These are phyloP conservation scores for Hydrangea macrophylla DNA, from an alignment of 148 eudicot genomes.

Conservation along the genomic window DNA sequence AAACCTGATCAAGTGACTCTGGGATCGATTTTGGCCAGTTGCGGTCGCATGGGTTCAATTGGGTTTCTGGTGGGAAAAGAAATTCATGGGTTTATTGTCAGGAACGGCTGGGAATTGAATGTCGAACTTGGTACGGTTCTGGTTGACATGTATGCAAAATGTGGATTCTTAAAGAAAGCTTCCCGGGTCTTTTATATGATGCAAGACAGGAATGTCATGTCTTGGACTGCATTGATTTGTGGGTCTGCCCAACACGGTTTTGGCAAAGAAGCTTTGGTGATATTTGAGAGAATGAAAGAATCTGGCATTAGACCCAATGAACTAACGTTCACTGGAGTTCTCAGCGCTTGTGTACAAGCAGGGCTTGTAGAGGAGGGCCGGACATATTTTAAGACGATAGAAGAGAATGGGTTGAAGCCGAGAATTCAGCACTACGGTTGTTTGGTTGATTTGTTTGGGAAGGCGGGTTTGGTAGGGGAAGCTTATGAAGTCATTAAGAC, in stretches of 20 bases:
- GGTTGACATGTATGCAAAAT: constrained; percentile 45
- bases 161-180: constrained; percentile 36
- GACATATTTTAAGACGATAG: constrained; percentile 31
- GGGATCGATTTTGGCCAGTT: constrained; percentile 27
- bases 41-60: constrained; percentile 28
- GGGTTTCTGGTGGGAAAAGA: constrained; percentile 35
- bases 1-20: constrained; percentile 39
- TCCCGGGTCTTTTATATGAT: constrained; percentile 27
- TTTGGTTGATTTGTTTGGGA: constrained; percentile 46
- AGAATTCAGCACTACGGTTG: constrained; percentile 50
- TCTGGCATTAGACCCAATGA: constrained; percentile 33
- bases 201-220: constrained; percentile 29
- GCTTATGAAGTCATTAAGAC: constrained; percentile 34
- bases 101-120: constrained; percentile 34
- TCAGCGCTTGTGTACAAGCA: constrained; percentile 43
- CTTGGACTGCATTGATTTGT: constrained; percentile 46
- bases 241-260: constrained; percentile 39
- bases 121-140: constrained; percentile 37
- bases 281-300: constrained; percentile 35
- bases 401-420: constrained; percentile 26
- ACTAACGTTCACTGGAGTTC: constrained; percentile 42
- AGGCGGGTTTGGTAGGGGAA: constrained; percentile 36
- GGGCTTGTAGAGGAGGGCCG: constrained; percentile 47
- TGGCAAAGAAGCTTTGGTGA: constrained; percentile 27
- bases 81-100: constrained; percentile 27